These are phyloP conservation scores for Simplicillium aogashimaense DNA, from an alignment of 2,329 filamentous ascomycete species.

Conservation along the genomic window DNA sequence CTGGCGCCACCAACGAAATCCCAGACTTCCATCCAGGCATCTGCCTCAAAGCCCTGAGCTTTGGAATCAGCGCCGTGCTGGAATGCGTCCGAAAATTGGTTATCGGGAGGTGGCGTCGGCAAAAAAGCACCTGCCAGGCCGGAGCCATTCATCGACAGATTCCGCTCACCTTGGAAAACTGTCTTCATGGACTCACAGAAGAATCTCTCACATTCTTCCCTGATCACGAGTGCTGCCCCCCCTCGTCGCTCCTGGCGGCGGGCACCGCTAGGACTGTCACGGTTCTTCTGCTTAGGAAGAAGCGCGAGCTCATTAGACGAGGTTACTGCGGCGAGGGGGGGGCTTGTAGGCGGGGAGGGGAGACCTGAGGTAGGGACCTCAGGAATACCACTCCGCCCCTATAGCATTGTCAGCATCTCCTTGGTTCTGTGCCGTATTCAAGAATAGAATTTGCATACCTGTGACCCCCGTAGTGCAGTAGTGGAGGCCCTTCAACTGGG, in stretches of 20 bases:
- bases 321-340: conserved; percentile 72
- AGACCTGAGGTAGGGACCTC: conserved; percentile 79
- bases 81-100: conserved; percentile 28
- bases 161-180: conserved; percentile 95
- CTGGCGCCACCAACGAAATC: conserved; percentile 77
- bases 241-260: conserved; percentile 49
- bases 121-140: conserved; percentile 68
- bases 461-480: conserved; percentile 89
- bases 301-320: conserved; percentile 58
- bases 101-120: conserved; percentile 44
- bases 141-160: conserved; percentile 66
- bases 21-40: conserved; percentile 68
- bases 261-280: conserved; percentile 26
- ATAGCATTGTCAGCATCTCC: conserved; percentile 11
- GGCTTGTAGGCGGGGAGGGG: conserved; percentile 78
- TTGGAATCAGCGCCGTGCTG: conserved; percentile 15
- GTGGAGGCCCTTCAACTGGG: conserved; percentile 73
- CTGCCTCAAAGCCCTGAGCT: conserved; percentile 28
- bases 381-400: conserved; percentile 91
- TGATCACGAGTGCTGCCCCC: conserved; percentile 94
- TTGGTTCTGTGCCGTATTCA: neutral
- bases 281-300: conserved; percentile 44
- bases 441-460: conserved; percentile 39
- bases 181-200: conserved; percentile 92
- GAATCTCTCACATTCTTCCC: conserved; percentile 99